Percentiles rank a stretch among this genome's conserved stretches.
Evolutionary conservation across 352 stramenopile genomes (phyloP).

Genomic region (Globisporangium ultimum): DNA sequence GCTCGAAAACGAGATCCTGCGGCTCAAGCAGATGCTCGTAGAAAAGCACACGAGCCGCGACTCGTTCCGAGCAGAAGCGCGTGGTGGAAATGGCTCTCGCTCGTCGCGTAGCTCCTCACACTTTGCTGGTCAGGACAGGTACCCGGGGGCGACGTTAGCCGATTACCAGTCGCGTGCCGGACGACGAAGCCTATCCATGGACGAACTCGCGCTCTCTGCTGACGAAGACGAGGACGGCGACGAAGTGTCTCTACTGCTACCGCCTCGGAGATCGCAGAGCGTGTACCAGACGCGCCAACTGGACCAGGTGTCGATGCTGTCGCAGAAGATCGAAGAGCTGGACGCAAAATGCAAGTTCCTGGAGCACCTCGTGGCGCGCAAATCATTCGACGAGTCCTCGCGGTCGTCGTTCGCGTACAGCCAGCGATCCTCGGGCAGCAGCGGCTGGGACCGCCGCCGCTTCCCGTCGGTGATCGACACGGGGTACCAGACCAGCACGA

Average conservation of each 20-base stretch:
- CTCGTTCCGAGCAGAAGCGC: constrained; percentile 3
- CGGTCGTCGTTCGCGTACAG: constrained; percentile 12
- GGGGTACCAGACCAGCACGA: background rate
- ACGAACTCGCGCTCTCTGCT: constrained; percentile 33
- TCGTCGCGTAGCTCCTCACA: constrained; percentile 7
- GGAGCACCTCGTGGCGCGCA: constrained; percentile 63
- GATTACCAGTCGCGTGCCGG: constrained; percentile 14
- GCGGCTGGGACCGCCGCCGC: constrained; percentile 12
- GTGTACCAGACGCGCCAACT: constrained; percentile 42
- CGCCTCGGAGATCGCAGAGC: constrained; percentile 46
- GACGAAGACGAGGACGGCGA: constrained; percentile 41
- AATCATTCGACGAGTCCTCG: constrained; percentile 36
- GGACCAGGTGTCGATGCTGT: constrained; percentile 62
- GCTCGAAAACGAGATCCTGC: constrained; percentile 69
- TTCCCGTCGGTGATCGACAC: constrained; percentile 16
- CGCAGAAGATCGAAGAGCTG: constrained; percentile 70
- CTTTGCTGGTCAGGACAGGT: constrained; percentile 6
- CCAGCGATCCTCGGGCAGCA: constrained; percentile 6
- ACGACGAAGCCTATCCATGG: constrained; percentile 45
- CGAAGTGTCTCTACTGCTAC: constrained; percentile 39
- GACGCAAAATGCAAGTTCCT: constrained; percentile 80
- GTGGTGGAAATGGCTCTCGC: background rate
- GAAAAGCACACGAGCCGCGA: constrained; percentile 35
- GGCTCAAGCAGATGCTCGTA: constrained; percentile 69
- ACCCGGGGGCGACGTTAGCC: background rate